Percentiles rank a stretch among this genome's conserved stretches.
Evolutionary conservation across 1,284 basidiomycete species (phyloP).

Genomic region (Ustilago bromivora): DNA sequence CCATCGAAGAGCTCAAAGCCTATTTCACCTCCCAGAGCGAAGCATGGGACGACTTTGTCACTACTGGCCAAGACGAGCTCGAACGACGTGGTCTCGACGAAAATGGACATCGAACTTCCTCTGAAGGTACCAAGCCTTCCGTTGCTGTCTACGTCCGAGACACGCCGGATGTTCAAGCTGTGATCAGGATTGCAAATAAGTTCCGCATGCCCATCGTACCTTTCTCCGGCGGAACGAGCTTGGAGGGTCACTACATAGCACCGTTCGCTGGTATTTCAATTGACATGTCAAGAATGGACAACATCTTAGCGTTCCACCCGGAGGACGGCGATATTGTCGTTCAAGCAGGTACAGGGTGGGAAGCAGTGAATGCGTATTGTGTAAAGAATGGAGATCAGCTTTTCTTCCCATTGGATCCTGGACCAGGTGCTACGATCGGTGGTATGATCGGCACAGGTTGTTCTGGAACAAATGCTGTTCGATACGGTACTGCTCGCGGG

Average conservation of each 20-base stretch:
- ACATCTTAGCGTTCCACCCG: conserved; percentile 72
- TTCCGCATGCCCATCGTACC: conserved; percentile 80
- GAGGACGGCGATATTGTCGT: conserved; percentile 64
- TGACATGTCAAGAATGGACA: conserved; percentile 86
- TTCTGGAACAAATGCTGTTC: conserved; percentile 81
- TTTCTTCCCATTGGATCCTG: conserved; percentile 84
- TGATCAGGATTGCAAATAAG: conserved; percentile 73
- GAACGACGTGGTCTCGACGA: conserved; percentile 46
- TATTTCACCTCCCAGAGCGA: conserved; percentile 51
- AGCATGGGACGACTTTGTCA: conserved; percentile 42
- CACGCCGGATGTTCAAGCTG: conserved; percentile 55
- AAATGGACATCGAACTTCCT: conserved; percentile 43
- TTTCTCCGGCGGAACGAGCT: conserved; percentile 77
- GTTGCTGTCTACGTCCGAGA: conserved; percentile 53
- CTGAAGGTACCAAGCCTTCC: conserved; percentile 49
- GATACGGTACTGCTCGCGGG: conserved; percentile 85
- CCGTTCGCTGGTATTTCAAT: conserved; percentile 75
- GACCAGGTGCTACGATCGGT: conserved; percentile 80
- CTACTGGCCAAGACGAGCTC: conserved; percentile 48
- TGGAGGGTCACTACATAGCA: conserved; percentile 66
- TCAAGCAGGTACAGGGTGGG: conserved; percentile 82
- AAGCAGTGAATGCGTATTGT: conserved; percentile 83
- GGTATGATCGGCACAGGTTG: conserved; percentile 83
- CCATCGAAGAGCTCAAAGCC: conserved; percentile 51
- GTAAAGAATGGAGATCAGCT: conserved; percentile 79